phyloP scores from a whole-genome alignment of 73 alveolate species.

The Tetrahymena elliotti region DNA sequence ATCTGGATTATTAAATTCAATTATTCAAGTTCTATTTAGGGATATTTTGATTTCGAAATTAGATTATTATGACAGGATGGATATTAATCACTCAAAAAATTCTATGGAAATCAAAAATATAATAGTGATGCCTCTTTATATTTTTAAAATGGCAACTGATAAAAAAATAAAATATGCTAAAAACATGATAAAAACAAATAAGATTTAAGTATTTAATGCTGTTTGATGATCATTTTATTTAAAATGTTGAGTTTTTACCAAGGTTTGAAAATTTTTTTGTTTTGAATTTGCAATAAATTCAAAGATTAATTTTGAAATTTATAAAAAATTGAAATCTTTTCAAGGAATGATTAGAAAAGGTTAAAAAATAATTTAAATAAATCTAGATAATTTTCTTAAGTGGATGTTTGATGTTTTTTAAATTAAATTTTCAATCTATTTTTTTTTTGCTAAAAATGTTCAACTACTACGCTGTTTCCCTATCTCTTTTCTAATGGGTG shows the following conservation, averaged over 20 bases:
- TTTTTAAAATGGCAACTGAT: too few relatives aligned
- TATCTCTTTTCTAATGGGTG: not conserved
- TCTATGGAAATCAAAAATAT: not conserved
- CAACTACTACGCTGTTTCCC: not conserved
- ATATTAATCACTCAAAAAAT: not conserved
- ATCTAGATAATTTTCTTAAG: not conserved
- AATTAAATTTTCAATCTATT: not conserved
- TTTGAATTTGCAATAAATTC: too few relatives aligned
- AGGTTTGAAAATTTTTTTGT: too few relatives aligned
- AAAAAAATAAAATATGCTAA: too few relatives aligned
- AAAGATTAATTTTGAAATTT: too few relatives aligned
- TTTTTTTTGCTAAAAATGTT: too few relatives aligned
- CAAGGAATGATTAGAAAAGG: not conserved
- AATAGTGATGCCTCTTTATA: not conserved
- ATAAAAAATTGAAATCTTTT: not conserved
- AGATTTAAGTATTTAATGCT: too few relatives aligned
- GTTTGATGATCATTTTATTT: too few relatives aligned
- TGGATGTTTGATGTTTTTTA: not conserved
- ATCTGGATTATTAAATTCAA: too few relatives aligned
- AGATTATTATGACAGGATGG: not conserved
- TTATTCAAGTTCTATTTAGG: not conserved
- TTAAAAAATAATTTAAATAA: too few relatives aligned
- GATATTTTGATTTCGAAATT: not conserved
- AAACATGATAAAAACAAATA: too few relatives aligned
- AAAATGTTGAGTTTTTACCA: too few relatives aligned